Evolutionary conservation across 2,329 filamentous ascomycete species (phyloP).

Genomic region (Periconia digitata): DNA sequence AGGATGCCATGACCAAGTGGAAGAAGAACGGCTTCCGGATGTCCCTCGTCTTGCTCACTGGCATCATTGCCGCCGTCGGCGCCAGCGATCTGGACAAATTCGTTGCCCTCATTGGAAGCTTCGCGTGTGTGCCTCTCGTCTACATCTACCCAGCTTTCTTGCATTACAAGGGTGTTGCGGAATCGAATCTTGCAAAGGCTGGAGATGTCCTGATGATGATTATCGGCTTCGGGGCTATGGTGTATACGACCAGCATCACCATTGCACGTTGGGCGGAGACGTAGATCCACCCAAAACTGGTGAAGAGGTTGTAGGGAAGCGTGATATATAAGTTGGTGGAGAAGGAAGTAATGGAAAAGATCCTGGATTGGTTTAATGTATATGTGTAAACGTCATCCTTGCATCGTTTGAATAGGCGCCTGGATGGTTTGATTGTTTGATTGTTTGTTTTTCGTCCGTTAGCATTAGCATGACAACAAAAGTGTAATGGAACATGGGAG

Average conservation of each 20-base stretch:
- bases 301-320: too few relatives aligned
- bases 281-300: too few relatives aligned
- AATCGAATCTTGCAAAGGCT: constrained; percentile 56
- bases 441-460: too few relatives aligned
- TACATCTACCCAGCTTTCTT: constrained; percentile 75
- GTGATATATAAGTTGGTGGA: too few relatives aligned
- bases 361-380: neutral
- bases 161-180: constrained; percentile 68
- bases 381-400: too few relatives aligned
- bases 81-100: constrained; percentile 73
- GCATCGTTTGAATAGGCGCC: too few relatives aligned
- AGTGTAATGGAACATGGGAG: too few relatives aligned
- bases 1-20: constrained; percentile 68
- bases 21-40: constrained; percentile 71
- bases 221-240: constrained; percentile 69
- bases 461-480: too few relatives aligned
- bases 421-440: too few relatives aligned
- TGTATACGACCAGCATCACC: constrained; percentile 70
- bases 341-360: too few relatives aligned
- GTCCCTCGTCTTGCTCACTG: constrained; percentile 59
- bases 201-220: constrained; percentile 65
- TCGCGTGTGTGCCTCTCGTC: constrained; percentile 74
- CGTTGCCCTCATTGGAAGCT: constrained; percentile 71
- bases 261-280: constrained; percentile 44
- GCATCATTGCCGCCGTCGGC: constrained; percentile 63